These are phyloP conservation scores for Salvia hispanica DNA, from an alignment of 257 asterid genomes.

Conservation along the genomic window DNA sequence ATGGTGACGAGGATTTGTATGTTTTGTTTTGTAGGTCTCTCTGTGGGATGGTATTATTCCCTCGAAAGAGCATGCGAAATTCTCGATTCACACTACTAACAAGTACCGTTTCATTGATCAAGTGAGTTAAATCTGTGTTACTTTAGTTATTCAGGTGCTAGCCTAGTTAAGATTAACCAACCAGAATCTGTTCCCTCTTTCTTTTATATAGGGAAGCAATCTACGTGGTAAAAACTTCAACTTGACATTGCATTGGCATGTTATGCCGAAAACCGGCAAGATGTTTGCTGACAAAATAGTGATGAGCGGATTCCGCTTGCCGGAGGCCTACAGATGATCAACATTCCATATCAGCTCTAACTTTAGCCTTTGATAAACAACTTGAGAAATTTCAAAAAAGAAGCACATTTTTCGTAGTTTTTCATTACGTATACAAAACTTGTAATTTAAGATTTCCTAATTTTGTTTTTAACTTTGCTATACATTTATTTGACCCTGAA, in stretches of 20 bases:
- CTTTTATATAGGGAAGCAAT: slow-evolving; percentile 72
- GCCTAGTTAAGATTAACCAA: slow-evolving; percentile 10
- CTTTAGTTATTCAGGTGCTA: slow-evolving; percentile 6
- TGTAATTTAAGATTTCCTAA: slow-evolving; percentile 22
- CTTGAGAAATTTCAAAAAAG: slow-evolving; percentile 16
- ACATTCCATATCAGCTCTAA: neutral
- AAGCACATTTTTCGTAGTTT: neutral
- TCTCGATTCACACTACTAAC: slow-evolving; percentile 77
- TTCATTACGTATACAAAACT: neutral
- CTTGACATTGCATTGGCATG: slow-evolving; percentile 94
- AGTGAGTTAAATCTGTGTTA: slow-evolving; percentile 40
- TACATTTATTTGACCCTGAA: slow-evolving; percentile 13
- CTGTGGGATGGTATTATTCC: slow-evolving; percentile 93
- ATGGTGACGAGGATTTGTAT: neutral
- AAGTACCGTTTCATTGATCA: slow-evolving; percentile 84
- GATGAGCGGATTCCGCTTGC: slow-evolving; percentile 82
- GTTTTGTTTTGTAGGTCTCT: slow-evolving; percentile 57
- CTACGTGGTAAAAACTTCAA: slow-evolving; percentile 78
- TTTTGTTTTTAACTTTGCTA: neutral
- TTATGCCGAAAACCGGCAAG: slow-evolving; percentile 97
- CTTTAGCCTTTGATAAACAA: slow-evolving; percentile 4
- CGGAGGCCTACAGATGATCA: slow-evolving; percentile 64
- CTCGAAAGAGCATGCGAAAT: slow-evolving; percentile 71
- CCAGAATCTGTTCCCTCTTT: neutral
- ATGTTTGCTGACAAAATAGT: slow-evolving; percentile 87